Evolutionary conservation across 179 eudicot genomes (phyloP).

Genomic region (Corrigiola litoralis): DNA sequence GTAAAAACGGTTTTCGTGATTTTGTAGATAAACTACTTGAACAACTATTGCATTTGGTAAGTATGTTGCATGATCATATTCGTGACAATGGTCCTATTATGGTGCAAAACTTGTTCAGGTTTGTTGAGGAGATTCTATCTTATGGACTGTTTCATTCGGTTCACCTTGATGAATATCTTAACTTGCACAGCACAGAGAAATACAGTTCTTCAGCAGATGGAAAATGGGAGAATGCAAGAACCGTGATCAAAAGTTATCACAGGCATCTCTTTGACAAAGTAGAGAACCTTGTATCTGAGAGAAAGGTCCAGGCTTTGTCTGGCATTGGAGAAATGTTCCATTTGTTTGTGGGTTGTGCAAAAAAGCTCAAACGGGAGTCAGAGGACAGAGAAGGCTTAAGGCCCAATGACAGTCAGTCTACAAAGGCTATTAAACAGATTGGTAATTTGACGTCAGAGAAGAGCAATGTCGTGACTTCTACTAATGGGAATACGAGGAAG

Average conservation of each 20-base stretch:
- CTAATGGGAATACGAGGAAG: constrained; percentile 51
- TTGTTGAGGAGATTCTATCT: constrained; percentile 58
- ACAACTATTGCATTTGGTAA: constrained; percentile 55
- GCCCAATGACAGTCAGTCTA: constrained; percentile 20
- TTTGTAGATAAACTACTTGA: constrained; percentile 80
- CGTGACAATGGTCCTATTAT: constrained; percentile 18
- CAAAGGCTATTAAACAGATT: constrained; percentile 17
- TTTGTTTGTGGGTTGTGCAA: constrained; percentile 57
- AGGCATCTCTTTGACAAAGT: constrained; percentile 83
- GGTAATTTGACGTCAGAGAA: constrained; percentile 26
- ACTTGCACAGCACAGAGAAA: constrained; percentile 55
- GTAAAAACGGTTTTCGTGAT: constrained; percentile 68
- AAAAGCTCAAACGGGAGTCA: constrained; percentile 48
- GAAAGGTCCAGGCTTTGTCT: constrained; percentile 45
- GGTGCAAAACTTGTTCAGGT: constrained; percentile 33
- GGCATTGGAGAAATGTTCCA: constrained; percentile 72
- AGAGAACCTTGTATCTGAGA: constrained; percentile 49
- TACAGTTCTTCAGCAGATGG: constrained; percentile 45
- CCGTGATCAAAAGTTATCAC: constrained; percentile 69
- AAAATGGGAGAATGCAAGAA: constrained; percentile 34
- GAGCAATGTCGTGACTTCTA: constrained; percentile 16
- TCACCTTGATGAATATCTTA: constrained; percentile 81
- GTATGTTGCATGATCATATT: constrained; percentile 34
- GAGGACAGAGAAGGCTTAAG: constrained; percentile 32
- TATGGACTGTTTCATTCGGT: constrained; percentile 79